Conservation (phyloP, 345 rosid genomes). For the Draba incana region DNA sequence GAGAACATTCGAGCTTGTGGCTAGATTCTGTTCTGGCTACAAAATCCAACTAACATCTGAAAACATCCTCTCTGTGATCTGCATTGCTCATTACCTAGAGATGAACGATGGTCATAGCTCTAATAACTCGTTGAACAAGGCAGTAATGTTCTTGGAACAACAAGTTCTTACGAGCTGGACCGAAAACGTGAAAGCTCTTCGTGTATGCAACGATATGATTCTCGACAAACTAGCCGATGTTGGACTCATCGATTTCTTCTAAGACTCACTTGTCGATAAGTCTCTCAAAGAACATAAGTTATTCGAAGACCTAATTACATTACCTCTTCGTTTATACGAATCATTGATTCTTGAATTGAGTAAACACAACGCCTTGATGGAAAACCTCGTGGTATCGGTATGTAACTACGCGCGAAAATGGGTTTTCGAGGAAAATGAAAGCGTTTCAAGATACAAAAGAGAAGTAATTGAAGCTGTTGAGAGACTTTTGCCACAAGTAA, state of each 20-base stretch:
- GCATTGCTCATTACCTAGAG: conserved; percentile 61
- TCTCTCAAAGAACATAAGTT: conserved; percentile 52
- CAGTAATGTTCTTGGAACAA: conserved; percentile 51
- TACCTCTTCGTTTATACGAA: conserved; percentile 64
- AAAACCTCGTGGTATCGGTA: conserved; percentile 57
- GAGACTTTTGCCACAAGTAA: conserved; percentile 59
- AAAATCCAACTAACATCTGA: conserved; percentile 55
- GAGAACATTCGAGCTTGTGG: conserved; percentile 56
- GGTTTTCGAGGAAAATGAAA: conserved; percentile 49
- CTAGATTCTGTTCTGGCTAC: conserved; percentile 74
- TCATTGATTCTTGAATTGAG: conserved; percentile 47
- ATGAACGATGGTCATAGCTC: conserved; percentile 69
- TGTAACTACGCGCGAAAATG: conserved; percentile 57
- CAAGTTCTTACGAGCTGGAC: conserved; percentile 73
- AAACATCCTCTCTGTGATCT: conserved; percentile 64
- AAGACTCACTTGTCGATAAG: conserved; percentile 61
- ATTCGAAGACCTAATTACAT: conserved; percentile 56
- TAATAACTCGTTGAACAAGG: conserved; percentile 57
- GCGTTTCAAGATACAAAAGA: conserved; percentile 45
- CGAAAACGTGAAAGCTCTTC: conserved; percentile 63
- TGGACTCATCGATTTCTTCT: conserved; percentile 59
- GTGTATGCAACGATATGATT: conserved; percentile 42
- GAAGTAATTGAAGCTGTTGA: conserved; percentile 68
- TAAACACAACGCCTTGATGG: conserved; percentile 45
- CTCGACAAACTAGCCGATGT: conserved; percentile 45